Conservation (phyloP, 345 rosid genomes). For the Citrus hindsii region DNA sequence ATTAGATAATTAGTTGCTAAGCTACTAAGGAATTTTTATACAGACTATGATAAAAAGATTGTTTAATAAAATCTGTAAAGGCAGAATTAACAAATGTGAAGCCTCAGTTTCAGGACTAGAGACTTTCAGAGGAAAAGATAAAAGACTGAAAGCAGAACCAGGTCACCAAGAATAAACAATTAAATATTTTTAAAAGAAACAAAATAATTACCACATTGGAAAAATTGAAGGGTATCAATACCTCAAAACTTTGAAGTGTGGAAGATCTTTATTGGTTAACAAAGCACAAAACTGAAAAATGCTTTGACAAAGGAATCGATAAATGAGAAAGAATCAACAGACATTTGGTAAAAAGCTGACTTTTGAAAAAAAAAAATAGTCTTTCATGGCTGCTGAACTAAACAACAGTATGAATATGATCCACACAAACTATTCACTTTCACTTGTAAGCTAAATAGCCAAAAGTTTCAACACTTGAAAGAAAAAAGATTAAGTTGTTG, state of each 20-base stretch:
- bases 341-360: conserved; percentile 1
- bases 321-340: not conserved
- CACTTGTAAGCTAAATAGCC: not conserved
- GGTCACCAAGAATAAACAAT: not conserved
- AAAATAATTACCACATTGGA: not conserved
- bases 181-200: not conserved
- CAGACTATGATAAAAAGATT: not conserved
- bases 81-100: not conserved
- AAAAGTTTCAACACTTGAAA: no score
- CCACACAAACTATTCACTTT: not conserved
- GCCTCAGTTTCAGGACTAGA: not conserved
- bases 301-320: not conserved
- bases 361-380: not conserved
- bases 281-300: not conserved
- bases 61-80: not conserved
- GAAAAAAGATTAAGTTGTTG: not conserved
- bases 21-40: not conserved
- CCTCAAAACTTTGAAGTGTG: not conserved
- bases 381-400: not conserved
- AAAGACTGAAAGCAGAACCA: not conserved
- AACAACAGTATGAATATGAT: not conserved
- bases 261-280: conserved; percentile 11
- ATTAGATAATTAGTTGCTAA: not conserved
- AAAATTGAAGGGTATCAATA: not conserved
- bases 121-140: not conserved